A percentile compares a stretch with the other conserved stretches of the same genome.
Evolutionary conservation across 306 rosid genomes (phyloP).

Genomic region (Castanea sativa): DNA sequence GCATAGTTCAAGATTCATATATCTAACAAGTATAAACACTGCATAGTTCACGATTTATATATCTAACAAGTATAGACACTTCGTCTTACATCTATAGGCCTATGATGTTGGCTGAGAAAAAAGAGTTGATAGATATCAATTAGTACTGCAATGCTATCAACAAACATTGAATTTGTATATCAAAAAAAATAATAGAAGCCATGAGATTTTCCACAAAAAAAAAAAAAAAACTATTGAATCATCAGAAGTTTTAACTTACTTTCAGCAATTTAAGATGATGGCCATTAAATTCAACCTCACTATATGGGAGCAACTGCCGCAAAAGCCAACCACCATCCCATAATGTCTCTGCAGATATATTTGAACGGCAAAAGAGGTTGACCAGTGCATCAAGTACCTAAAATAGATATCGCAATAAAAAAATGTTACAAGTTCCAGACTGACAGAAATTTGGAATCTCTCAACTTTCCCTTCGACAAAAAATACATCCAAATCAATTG

Average conservation of each 20-base stretch:
- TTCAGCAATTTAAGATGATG: conserved; percentile 68
- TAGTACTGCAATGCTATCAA: not conserved
- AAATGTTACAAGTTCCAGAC: conserved; percentile 6
- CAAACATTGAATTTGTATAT: not conserved
- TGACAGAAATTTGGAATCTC: conserved; percentile 11
- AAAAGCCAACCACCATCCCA: conserved; percentile 99
- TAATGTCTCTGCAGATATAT: conserved; percentile 77
- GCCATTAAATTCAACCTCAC: conserved; percentile 71
- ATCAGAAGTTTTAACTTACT: conserved; percentile 41
- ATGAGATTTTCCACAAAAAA: not conserved
- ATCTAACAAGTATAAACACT: not conserved
- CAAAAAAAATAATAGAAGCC: not conserved
- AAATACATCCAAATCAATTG: conserved; percentile 6
- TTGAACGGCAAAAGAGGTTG: conserved; percentile 77
- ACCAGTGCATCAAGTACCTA: conserved; percentile 93
- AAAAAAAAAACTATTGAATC: not conserved
- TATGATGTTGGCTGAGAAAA: not conserved
- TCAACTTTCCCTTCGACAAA: not conserved
- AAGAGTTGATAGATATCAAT: not conserved
- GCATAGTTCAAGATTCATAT: not conserved
- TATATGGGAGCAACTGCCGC: conserved; percentile 89
- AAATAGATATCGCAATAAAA: conserved; percentile 15
- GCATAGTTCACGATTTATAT: not conserved
- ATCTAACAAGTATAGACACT: not conserved
- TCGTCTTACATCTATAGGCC: not conserved